phyloP scores from a whole-genome alignment of 225 moss, liverwort and hornwort species.

The Bryum argenteum region DNA sequence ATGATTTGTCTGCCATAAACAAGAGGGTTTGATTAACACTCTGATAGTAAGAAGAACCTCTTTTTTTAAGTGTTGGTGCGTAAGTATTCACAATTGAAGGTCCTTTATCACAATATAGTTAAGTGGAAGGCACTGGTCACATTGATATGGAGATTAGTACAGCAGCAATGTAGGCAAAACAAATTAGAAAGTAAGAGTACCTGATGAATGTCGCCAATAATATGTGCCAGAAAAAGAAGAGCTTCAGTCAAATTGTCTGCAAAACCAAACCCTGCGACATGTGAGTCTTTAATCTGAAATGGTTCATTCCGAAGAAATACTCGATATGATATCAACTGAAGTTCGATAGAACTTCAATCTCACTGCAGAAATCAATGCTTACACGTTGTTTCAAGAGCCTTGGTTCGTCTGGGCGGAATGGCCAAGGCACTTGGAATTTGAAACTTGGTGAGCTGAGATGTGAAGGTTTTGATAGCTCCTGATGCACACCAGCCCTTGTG shows the following conservation, averaged over 20 bases:
- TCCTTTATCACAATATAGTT: too few relatives aligned
- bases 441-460: conserved; percentile 52
- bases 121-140: too few relatives aligned
- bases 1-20: too few relatives aligned
- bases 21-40: too few relatives aligned
- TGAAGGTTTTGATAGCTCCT: conserved; percentile 74
- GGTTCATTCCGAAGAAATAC: neutral
- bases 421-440: neutral
- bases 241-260: conserved; percentile 79
- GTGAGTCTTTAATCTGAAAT: neutral
- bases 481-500: conserved; percentile 59
- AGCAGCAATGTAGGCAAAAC: too few relatives aligned
- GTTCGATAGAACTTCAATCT: neutral
- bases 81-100: too few relatives aligned
- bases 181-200: conserved; percentile 27
- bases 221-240: conserved; percentile 70
- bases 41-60: too few relatives aligned
- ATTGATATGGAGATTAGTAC: too few relatives aligned
- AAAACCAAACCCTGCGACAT: conserved; percentile 1
- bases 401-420: conserved; percentile 15
- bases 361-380: neutral
- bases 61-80: too few relatives aligned
- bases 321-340: neutral
- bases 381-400: conserved; percentile 32
- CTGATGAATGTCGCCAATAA: conserved; percentile 76